Percentiles rank a stretch among this genome's conserved stretches.
phyloP scores from a whole-genome alignment of 805 yeast genomes.

The Kodamaea lidongshanica region DNA sequence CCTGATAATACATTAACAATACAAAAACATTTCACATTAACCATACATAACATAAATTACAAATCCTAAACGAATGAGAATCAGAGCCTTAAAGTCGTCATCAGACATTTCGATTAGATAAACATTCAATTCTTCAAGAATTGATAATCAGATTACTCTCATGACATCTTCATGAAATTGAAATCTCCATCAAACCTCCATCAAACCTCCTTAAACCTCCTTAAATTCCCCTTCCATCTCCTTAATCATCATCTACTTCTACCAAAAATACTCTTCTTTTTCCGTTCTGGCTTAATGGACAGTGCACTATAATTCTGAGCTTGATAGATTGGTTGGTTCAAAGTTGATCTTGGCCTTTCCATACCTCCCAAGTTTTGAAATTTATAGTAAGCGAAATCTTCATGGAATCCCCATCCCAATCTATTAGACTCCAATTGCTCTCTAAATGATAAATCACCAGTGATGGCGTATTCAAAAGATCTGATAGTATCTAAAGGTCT shows the following conservation, averaged over 20 bases:
- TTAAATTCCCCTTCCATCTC: neutral
- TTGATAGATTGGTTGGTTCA: slow-evolving; percentile 40
- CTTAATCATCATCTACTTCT: slow-evolving; percentile 34
- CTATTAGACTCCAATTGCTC: slow-evolving; percentile 75
- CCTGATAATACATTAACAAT: too few species aligned
- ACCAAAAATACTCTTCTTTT: slow-evolving; percentile 78
- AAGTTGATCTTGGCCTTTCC: slow-evolving; percentile 8
- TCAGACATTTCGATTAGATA: too few species aligned
- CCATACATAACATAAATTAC: too few species aligned
- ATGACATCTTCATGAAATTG: too few species aligned
- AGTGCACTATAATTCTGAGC: slow-evolving; percentile 57
- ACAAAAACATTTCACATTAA: too few species aligned
- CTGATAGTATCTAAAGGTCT: slow-evolving; percentile 96
- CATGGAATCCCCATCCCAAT: slow-evolving; percentile 86
- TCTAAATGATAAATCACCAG: slow-evolving; percentile 75
- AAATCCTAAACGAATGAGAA: too few species aligned
- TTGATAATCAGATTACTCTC: too few species aligned
- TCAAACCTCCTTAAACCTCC: too few species aligned
- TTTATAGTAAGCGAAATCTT: slow-evolving; percentile 56
- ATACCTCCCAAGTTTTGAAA: slow-evolving; percentile 16
- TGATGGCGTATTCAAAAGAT: slow-evolving; percentile 86
- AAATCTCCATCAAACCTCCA: too few species aligned
- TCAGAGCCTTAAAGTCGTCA: too few species aligned
- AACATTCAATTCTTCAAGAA: too few species aligned
- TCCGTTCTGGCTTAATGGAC: slow-evolving; percentile 42